Conservation (phyloP, 331 rosid species). For the Phaseolus coccineus region DNA sequence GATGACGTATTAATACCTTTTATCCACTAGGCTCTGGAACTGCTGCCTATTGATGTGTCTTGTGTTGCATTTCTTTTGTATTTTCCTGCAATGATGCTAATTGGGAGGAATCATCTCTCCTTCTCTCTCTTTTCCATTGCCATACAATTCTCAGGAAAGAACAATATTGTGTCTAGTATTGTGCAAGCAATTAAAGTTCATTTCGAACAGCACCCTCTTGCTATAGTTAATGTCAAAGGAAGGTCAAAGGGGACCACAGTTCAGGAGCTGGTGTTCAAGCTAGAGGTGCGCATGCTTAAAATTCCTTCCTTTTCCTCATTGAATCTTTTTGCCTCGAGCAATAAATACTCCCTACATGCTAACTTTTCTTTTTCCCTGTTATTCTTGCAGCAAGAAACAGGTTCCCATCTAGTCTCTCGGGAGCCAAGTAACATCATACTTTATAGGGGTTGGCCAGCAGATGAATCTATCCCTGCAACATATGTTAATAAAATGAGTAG, state of each 20-base stretch:
- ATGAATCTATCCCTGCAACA: conserved; percentile 36
- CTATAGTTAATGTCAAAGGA: conserved; percentile 87
- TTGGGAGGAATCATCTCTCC: neutral
- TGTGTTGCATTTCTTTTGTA: neutral
- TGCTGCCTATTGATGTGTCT: neutral
- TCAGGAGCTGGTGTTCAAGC: conserved; percentile 75
- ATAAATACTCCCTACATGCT: conserved; percentile 18
- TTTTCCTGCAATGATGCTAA: conserved; percentile 30
- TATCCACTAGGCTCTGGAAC: conserved; percentile 14
- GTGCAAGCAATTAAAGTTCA: conserved; percentile 76
- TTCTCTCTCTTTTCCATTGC: conserved; percentile 13
- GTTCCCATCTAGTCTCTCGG: conserved; percentile 84
- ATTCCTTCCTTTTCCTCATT: conserved; percentile 22
- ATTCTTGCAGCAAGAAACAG: conserved; percentile 79
- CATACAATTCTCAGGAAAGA: conserved; percentile 64
- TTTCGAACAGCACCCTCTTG: conserved; percentile 77
- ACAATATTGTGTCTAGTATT: conserved; percentile 71
- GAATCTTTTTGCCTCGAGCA: conserved; percentile 24
- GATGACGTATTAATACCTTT: conserved; percentile 17
- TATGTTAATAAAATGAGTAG: conserved; percentile 17
- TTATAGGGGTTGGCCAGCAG: conserved; percentile 79
- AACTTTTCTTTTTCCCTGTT: conserved; percentile 17
- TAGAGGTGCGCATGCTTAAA: conserved; percentile 67
- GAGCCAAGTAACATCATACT: conserved; percentile 90
- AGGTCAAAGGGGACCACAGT: conserved; percentile 95